Evolutionary conservation across 1,139 yeast genomes (phyloP).

Genomic region (Scheffersomyces quercinus): DNA sequence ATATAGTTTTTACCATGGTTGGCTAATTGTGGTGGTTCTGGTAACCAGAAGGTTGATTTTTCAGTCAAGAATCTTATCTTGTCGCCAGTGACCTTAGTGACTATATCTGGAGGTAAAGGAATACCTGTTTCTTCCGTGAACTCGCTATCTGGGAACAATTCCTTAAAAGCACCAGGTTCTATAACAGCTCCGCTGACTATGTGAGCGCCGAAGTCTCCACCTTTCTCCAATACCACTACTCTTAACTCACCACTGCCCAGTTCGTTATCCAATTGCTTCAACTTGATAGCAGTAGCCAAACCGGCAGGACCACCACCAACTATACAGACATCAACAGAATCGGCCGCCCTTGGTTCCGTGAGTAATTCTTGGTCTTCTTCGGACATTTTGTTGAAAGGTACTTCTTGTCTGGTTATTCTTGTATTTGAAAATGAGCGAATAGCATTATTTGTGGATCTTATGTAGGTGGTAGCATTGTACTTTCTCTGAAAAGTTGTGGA

Average conservation of each 20-base stretch:
- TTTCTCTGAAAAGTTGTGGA: no score
- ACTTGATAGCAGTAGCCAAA: slow-evolving; percentile 83
- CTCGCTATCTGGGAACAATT: slow-evolving; percentile 78
- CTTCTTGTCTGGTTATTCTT: slow-evolving; percentile 1
- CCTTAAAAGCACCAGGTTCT: slow-evolving; percentile 85
- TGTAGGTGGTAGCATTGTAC: no score
- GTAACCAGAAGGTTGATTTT: slow-evolving; percentile 63
- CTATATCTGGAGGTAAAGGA: slow-evolving; percentile 76
- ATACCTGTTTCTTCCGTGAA: slow-evolving; percentile 55
- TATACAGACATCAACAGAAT: slow-evolving; percentile 87
- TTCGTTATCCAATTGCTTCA: slow-evolving; percentile 80
- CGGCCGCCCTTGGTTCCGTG: slow-evolving; percentile 70
- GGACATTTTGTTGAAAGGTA: slow-evolving; percentile 7
- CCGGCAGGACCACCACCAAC: slow-evolving; percentile 99
- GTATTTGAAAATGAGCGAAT: not conserved
- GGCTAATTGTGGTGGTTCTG: slow-evolving; percentile 91
- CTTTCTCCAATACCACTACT: slow-evolving; percentile 88
- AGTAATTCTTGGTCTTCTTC: slow-evolving; percentile 49
- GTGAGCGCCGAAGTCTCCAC: slow-evolving; percentile 90
- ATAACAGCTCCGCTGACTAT: slow-evolving; percentile 91
- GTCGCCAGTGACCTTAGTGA: slow-evolving; percentile 69
- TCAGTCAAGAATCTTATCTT: slow-evolving; percentile 67
- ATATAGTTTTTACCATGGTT: slow-evolving; percentile 82
- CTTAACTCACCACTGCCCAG: slow-evolving; percentile 68
- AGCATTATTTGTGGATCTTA: no score